Evolutionary conservation across 23 red algal species (phyloP), one percentile per base, ranked within the genome.

Genomic region (Gracilaria caudata): DNA sequence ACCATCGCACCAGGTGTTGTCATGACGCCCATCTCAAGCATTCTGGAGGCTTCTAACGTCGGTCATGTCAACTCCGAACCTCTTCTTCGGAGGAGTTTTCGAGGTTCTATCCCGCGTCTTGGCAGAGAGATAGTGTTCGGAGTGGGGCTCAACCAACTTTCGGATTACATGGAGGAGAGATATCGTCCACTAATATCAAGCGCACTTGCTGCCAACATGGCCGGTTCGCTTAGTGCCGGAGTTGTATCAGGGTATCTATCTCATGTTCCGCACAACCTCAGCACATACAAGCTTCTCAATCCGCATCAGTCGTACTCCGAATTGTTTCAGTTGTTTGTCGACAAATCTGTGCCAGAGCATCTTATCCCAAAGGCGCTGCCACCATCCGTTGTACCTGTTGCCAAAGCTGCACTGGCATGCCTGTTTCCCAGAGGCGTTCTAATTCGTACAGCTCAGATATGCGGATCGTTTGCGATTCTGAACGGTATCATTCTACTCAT

Each of bases 211-310:
- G 92, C 92, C 19, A 94, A 94, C 68, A 51, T 73, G 34, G 63
- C 35, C 32, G 92, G 92, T 41, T 72, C 56, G 24, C 60, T 94
- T 2, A 80, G 40, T 28, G 92, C 92, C 3, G 92, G 92, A 25
- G 92, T 94, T 17, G 53, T 90, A 16, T 10, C 92, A 1, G 92
- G 92, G 0, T 94, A 94, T 49, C 39, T 89, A 6, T 89, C 83
- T 13, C 92, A 94, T 65, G 92, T 94, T 0, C 92, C 92, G 19
- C 92, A 94, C 66, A 94, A 89, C 66, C 61, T 94, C 36, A 89
- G 83, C 79, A 90, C 92, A 40, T 89, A 75, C 21, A 89, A 84
- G 55, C 58, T 94, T 17, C 76, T 94, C 58, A 58, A 83, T 13
- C 92, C 92, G 16, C 39, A 51, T 36, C 90, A 90, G 64, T 54